Evolutionary conservation across 768 basidiomycete genomes (phyloP).

Genomic region (Phaeolepiota aurea): DNA sequence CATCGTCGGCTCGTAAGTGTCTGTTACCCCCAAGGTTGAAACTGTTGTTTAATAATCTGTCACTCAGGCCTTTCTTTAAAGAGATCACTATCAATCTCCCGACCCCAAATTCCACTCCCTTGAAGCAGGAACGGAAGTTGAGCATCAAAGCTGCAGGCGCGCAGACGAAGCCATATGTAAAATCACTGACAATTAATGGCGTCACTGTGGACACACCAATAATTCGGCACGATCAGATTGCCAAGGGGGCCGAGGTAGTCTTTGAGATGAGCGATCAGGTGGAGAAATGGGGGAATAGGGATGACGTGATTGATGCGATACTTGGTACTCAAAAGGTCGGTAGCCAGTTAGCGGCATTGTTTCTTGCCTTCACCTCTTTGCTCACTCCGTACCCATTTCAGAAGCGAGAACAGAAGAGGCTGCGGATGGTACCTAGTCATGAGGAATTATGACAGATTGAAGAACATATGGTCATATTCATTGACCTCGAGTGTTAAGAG

Average conservation of each 20-base stretch:
- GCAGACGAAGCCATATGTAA: slow-evolving; percentile 49
- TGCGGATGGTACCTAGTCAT: neutral
- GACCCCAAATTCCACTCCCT: slow-evolving; percentile 11
- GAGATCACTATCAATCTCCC: slow-evolving; percentile 51
- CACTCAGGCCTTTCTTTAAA: slow-evolving; percentile 43
- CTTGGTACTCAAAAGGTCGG: neutral
- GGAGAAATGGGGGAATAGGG: slow-evolving; percentile 24
- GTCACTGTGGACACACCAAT: slow-evolving; percentile 30
- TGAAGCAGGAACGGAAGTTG: slow-evolving; percentile 21
- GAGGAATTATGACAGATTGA: neutral
- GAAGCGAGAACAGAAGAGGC: neutral
- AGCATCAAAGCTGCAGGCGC: slow-evolving; percentile 52
- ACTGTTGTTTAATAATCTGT: too few species aligned
- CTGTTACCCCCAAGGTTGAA: too few species aligned
- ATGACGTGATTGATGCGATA: slow-evolving; percentile 9
- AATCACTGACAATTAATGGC: slow-evolving; percentile 51
- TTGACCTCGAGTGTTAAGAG: too few species aligned
- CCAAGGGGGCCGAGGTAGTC: slow-evolving; percentile 42
- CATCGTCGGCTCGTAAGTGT: slow-evolving; percentile 60
- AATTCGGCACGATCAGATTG: slow-evolving; percentile 56
- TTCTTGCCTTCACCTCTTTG: neutral
- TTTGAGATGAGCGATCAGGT: slow-evolving; percentile 56
- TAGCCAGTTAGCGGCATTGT: neutral
- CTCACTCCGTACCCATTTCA: too few species aligned
- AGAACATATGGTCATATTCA: too few species aligned